Conservation (phyloP, 1,284 basidiomycete species). For the Ceratobasidium sp. region DNA sequence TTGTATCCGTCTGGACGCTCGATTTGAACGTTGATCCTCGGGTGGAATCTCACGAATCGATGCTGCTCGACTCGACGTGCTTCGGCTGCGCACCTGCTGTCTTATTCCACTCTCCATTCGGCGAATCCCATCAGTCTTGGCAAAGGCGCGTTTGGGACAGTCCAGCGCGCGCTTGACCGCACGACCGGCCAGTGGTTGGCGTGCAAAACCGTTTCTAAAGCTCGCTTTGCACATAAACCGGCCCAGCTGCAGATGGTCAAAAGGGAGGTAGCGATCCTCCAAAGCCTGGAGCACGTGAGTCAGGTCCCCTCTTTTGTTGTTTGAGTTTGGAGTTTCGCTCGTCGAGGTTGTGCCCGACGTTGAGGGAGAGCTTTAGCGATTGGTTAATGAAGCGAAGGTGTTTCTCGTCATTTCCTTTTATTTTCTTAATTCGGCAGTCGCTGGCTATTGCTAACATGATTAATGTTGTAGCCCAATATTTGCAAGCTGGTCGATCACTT, state of each 20-base stretch:
- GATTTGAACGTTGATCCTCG: too few species aligned
- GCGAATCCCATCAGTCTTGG: constrained; percentile 67
- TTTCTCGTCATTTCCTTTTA: neutral
- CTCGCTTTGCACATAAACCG: constrained; percentile 59
- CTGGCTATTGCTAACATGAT: neutral
- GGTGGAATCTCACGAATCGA: too few species aligned
- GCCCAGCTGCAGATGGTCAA: constrained; percentile 62
- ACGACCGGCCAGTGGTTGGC: constrained; percentile 73
- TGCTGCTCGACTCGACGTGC: too few species aligned
- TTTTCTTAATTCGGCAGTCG: neutral
- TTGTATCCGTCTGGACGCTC: too few species aligned
- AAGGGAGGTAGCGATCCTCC: too few species aligned
- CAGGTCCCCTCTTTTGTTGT: neutral
- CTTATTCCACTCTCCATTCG: too few species aligned
- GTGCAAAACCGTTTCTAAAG: constrained; percentile 76
- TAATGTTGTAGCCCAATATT: constrained; percentile 69
- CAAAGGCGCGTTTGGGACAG: constrained; percentile 83
- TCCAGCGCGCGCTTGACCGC: constrained; percentile 75
- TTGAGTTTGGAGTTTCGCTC: too few species aligned
- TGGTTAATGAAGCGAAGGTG: too few species aligned
- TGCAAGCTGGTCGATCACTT: constrained; percentile 87
- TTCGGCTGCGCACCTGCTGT: too few species aligned
- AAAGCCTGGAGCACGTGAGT: too few species aligned
- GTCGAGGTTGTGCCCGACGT: too few species aligned
- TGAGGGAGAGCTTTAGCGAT: too few species aligned